Conservation (phyloP, 2,329 filamentous ascomycete species). For the Fusarium euwallaceae region DNA sequence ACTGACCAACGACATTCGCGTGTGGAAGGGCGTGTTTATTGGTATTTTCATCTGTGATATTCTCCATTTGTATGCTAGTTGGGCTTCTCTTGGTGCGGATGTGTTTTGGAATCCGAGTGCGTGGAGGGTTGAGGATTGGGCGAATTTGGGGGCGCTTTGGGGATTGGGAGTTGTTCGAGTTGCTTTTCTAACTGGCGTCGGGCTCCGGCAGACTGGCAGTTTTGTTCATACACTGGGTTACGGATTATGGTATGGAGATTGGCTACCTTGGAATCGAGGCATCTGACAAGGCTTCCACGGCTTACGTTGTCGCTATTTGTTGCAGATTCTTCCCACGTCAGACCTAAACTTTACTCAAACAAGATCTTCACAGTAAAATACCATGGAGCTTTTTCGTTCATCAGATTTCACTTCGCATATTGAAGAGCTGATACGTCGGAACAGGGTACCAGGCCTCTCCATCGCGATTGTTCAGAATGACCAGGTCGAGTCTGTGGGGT, state of each 20-base stretch:
- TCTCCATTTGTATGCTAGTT: constrained; percentile 33
- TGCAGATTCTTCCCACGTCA: neutral
- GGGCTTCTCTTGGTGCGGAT: constrained; percentile 8
- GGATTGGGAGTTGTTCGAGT: constrained; percentile 28
- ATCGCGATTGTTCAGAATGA: neutral
- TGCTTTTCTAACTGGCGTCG: constrained; percentile 31
- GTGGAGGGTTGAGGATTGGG: constrained; percentile 40
- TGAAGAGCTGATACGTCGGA: neutral
- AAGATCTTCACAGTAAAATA: neutral
- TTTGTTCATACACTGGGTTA: neutral
- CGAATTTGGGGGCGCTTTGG: constrained; percentile 34
- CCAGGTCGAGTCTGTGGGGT: neutral
- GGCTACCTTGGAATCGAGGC: neutral
- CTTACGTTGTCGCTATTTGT: neutral
- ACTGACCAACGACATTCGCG: constrained; percentile 17
- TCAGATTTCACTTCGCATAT: neutral
- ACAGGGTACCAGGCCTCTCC: constrained; percentile 15
- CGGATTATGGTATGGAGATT: neutral
- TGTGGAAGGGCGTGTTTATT: constrained; percentile 20
- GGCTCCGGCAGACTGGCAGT: neutral
- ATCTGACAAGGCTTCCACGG: neutral
- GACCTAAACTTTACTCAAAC: neutral
- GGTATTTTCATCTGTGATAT: constrained; percentile 33
- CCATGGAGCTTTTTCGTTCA: neutral
- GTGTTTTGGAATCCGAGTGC: constrained; percentile 23